Conservation (phyloP, 345 rosid genomes). For the Dipteronia dyeriana region DNA sequence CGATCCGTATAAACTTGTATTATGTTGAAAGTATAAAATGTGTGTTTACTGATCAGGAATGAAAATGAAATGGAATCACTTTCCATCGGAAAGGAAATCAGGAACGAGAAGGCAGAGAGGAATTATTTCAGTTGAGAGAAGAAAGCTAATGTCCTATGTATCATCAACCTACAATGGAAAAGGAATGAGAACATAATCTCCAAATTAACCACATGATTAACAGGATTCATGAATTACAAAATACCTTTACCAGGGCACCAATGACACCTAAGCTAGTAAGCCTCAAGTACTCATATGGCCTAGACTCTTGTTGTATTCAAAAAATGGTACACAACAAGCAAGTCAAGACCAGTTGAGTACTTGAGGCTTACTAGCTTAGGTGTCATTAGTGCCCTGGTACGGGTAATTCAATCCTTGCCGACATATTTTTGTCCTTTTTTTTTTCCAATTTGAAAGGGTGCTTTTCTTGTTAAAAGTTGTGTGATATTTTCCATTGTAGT, state of each 20-base stretch:
- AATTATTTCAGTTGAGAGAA: conserved; percentile 92
- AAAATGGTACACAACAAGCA: conserved; percentile 70
- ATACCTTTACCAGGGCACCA: conserved; percentile 94
- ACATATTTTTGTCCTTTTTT: conserved; percentile 12
- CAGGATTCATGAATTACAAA: background rate
- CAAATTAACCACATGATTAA: background rate
- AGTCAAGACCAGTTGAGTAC: conserved; percentile 96
- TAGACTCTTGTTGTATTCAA: conserved; percentile 31
- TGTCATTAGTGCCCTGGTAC: conserved; percentile 96
- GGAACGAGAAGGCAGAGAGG: conserved; percentile 77
- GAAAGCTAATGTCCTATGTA: conserved; percentile 94
- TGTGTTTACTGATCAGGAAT: too few species aligned
- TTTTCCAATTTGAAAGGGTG: background rate
- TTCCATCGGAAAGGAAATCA: too few species aligned
- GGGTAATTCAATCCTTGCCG: conserved; percentile 38
- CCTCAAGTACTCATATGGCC: conserved; percentile 81
- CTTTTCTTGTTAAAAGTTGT: conserved; percentile 6
- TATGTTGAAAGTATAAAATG: too few species aligned
- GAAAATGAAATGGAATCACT: too few species aligned
- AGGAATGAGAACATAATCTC: conserved; percentile 3
- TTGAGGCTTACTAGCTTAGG: conserved; percentile 97
- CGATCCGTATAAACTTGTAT: too few species aligned
- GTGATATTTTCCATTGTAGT: conserved; percentile 40
- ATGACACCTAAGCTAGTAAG: conserved; percentile 84
- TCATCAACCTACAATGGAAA: conserved; percentile 77